Percentiles rank a stretch among this genome's conserved stretches.
phyloP scores from a whole-genome alignment of 2,329 filamentous ascomycete species.

The Sordariomycetes sp. region DNA sequence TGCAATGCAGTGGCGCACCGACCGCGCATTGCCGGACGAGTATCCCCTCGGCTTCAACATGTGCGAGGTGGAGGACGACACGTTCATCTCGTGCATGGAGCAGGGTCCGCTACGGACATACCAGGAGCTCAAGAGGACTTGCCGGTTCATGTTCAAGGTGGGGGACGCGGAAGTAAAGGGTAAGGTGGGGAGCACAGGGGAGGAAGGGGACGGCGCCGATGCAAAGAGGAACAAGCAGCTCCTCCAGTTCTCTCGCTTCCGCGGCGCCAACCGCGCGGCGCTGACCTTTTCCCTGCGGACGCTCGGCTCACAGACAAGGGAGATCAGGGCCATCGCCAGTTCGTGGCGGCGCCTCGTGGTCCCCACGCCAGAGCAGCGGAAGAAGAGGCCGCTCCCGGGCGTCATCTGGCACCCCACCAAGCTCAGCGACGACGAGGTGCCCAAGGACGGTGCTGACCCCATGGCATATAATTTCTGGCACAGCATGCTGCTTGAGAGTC shows the following conservation, averaged over 20 bases:
- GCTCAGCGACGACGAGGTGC: conserved; percentile 3
- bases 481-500: conserved; percentile 11
- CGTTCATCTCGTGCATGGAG: conserved; percentile 19
- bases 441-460: conserved; percentile 12
- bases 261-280: conserved; percentile 29
- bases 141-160: not conserved
- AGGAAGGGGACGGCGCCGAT: not conserved
- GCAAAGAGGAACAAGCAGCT: conserved; percentile 8
- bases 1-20: not conserved
- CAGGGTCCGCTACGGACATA: conserved; percentile 11
- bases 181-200: not conserved
- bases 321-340: conserved; percentile 21
- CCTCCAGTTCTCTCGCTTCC: conserved; percentile 18
- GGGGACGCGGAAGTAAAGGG: not conserved
- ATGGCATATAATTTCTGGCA: conserved; percentile 16
- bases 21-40: not conserved
- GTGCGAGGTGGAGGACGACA: conserved; percentile 17
- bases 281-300: conserved; percentile 26
- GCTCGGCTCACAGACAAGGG: conserved; percentile 16
- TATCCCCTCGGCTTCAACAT: conserved; percentile 15
- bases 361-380: not conserved
- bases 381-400: not conserved
- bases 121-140: conserved; percentile 5
- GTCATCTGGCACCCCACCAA: conserved; percentile 7
- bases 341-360: conserved; percentile 19